These are phyloP conservation scores for Lepidopterella palustris DNA, from an alignment of 495 filamentous ascomycete species.

Conservation along the genomic window DNA sequence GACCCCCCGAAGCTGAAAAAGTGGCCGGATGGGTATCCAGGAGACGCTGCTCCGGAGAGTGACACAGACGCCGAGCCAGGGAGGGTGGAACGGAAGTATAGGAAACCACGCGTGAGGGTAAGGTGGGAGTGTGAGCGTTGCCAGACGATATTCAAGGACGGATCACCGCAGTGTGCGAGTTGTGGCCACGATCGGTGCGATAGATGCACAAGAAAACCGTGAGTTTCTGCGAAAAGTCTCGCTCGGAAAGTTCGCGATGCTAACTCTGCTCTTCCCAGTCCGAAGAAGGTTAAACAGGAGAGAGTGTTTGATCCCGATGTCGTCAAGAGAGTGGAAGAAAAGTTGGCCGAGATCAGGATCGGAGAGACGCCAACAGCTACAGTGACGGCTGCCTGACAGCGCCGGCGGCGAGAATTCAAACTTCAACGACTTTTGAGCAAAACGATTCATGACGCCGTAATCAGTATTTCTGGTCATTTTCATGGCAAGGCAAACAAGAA, in stretches of 20 bases:
- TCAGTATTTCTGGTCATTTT: background rate
- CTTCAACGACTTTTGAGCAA: background rate
- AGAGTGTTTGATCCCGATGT: constrained; percentile 55
- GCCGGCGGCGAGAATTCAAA: background rate
- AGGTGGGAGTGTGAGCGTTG: constrained; percentile 26
- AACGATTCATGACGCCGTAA: background rate
- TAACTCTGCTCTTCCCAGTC: constrained; percentile 24
- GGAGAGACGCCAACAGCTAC: background rate
- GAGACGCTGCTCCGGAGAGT: constrained; percentile 44
- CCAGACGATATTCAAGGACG: constrained; percentile 20
- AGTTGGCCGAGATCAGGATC: constrained; percentile 37
- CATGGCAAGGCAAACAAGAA: background rate
- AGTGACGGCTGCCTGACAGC: background rate
- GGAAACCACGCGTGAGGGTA: constrained; percentile 22
- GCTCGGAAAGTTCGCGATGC: background rate
- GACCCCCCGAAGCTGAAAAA: constrained; percentile 68
- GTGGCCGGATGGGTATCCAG: constrained; percentile 72
- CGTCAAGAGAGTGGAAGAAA: constrained; percentile 52
- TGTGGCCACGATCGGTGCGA: constrained; percentile 28
- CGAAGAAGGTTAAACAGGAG: constrained; percentile 54
- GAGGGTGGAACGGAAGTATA: constrained; percentile 30
- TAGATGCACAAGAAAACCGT: constrained; percentile 48
- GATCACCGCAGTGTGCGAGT: constrained; percentile 12
- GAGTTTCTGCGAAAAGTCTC: constrained; percentile 26
- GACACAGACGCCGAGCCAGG: constrained; percentile 15